Conservation (phyloP, 148 eudicot species). For the Silene latifolia region DNA sequence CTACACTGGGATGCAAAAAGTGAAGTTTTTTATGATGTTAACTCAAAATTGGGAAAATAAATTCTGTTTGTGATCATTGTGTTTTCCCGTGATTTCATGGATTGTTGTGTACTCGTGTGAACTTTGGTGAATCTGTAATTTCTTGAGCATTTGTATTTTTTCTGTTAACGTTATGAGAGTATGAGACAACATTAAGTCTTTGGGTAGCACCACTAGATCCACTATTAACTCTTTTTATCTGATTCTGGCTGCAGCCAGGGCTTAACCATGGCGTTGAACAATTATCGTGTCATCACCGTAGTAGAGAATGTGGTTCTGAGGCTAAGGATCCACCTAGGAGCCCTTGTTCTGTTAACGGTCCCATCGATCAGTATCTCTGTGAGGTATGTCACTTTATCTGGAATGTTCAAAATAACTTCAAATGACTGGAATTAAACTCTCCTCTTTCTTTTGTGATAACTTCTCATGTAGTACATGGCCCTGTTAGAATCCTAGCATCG, state of each 20-base stretch:
- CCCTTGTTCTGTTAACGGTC: conserved; percentile 66
- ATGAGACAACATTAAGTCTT: background rate
- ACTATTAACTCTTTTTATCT: background rate
- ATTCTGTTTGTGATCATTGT: too few relatives aligned
- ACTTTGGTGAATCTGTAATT: background rate
- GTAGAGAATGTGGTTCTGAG: conserved; percentile 41
- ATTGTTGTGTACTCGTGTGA: background rate
- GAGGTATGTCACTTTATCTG: conserved; percentile 44
- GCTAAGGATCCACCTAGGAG: conserved; percentile 52
- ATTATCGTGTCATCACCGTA: conserved; percentile 42
- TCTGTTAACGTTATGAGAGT: background rate
- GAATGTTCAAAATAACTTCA: conserved; percentile 1
- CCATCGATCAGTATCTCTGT: conserved; percentile 41
- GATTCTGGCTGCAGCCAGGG: conserved; percentile 42
- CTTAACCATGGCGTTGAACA: conserved; percentile 38
- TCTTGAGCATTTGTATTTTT: background rate
- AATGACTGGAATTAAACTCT: conserved; percentile 2
- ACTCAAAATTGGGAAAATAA: background rate
- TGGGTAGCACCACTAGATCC: too few relatives aligned
- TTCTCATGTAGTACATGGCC: background rate
- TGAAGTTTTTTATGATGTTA: background rate
- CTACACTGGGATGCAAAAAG: too few relatives aligned
- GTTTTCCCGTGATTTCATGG: too few relatives aligned
- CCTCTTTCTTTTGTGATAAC: background rate
- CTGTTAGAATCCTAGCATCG: background rate